A percentile compares a stretch with the other conserved stretches of the same genome.
Conservation (phyloP, 352 stramenopile species). For the Phytophthora crassamura region DNA sequence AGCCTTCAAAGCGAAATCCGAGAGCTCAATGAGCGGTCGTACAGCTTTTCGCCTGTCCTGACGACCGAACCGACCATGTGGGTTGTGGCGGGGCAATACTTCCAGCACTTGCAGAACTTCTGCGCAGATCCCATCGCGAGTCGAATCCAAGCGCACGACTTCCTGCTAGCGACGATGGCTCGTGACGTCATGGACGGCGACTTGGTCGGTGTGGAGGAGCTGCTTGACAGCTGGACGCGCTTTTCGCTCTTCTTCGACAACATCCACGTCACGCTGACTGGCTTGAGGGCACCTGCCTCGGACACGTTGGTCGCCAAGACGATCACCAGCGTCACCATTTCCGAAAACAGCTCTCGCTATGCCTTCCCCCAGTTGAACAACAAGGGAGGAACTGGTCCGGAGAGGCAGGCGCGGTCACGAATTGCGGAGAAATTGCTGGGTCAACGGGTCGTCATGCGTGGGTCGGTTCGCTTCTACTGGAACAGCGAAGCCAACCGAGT, state of each 20-base stretch:
- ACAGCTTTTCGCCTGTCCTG: not conserved
- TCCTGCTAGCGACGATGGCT: conserved; percentile 3
- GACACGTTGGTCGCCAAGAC: not conserved
- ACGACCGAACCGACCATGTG: not conserved
- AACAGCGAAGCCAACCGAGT: not conserved
- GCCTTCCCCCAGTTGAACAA: not conserved
- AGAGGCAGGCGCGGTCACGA: not conserved
- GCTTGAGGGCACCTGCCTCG: not conserved
- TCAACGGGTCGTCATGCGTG: not conserved
- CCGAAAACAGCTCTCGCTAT: not conserved
- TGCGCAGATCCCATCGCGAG: not conserved
- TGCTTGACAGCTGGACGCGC: not conserved
- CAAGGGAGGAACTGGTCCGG: not conserved
- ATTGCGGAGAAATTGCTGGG: not conserved
- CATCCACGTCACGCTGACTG: conserved; percentile 3
- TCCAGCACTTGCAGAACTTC: conserved; percentile 11
- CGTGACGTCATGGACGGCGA: not conserved
- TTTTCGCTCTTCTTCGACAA: conserved; percentile 1
- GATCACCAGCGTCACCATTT: conserved; percentile 2
- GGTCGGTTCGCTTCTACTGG: conserved; percentile 6
- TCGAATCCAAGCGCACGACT: not conserved
- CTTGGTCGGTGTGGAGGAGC: not conserved
- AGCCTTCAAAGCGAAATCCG: not conserved
- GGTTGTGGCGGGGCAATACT: conserved; percentile 6
- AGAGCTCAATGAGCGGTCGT: not conserved